A percentile compares a stretch with the other conserved stretches of the same genome.
These are phyloP conservation scores for Phymatotrichopsis omnivora DNA, from an alignment of 2,329 filamentous ascomycete genomes.

Conservation along the genomic window DNA sequence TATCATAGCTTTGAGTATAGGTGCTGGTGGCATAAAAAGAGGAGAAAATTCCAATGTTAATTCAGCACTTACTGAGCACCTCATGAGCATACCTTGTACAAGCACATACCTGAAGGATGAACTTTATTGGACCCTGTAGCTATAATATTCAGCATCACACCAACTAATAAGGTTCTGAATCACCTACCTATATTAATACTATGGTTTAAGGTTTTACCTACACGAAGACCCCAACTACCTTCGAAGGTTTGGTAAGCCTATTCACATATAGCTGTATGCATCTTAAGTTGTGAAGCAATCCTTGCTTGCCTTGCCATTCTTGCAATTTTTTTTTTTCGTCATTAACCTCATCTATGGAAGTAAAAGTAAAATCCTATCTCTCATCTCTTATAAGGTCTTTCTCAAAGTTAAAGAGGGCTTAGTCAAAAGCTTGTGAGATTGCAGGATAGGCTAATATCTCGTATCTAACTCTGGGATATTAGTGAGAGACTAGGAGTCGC, in stretches of 20 bases:
- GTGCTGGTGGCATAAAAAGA: slow-evolving; percentile 29
- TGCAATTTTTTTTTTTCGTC: slow-evolving; percentile 5
- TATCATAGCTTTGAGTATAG: slow-evolving; percentile 32
- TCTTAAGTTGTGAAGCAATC: slow-evolving; percentile 10
- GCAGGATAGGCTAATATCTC: too few species aligned
- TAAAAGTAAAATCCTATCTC: background rate
- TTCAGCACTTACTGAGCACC: too few species aligned
- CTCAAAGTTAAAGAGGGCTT: slow-evolving; percentile 7
- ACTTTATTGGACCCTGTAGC: slow-evolving; percentile 32
- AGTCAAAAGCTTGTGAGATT: slow-evolving; percentile 4
- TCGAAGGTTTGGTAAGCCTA: slow-evolving; percentile 8
- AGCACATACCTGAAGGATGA: slow-evolving; percentile 32
- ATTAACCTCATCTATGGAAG: slow-evolving; percentile 8
- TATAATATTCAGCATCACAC: slow-evolving; percentile 6
- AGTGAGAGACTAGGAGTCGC: too few species aligned
- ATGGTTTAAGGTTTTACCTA: slow-evolving; percentile 14
- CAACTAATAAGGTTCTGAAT: too few species aligned
- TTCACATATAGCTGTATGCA: slow-evolving; percentile 14
- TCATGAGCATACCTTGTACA: too few species aligned
- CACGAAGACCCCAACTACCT: slow-evolving; percentile 14
- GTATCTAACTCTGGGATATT: too few species aligned
- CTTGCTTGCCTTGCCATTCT: slow-evolving; percentile 1
- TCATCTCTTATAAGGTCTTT: background rate
- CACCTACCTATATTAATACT: slow-evolving; percentile 12
- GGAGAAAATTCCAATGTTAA: background rate